A percentile compares a stretch with the other conserved stretches of the same genome.
Conservation (phyloP, 2,329 filamentous ascomycete species). For the Aaosphaeria pasadenensis region DNA sequence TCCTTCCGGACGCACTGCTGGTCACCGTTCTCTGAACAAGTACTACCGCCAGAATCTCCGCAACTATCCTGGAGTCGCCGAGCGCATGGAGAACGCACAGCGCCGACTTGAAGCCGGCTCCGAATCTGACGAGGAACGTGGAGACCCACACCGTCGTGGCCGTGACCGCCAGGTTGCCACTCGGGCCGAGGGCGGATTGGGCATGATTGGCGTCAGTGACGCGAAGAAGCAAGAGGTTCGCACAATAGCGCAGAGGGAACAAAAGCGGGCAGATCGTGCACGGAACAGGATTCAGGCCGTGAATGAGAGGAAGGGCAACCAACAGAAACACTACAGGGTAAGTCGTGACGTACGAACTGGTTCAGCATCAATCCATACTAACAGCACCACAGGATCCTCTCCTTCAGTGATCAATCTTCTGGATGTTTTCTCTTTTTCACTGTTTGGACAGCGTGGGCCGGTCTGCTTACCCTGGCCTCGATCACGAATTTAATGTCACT, state of each 20-base stretch:
- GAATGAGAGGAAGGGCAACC: constrained; percentile 71
- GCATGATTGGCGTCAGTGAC: constrained; percentile 76
- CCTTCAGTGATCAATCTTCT: neutral
- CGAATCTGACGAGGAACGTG: constrained; percentile 37
- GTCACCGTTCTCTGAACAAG: constrained; percentile 79
- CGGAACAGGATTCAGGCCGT: constrained; percentile 61
- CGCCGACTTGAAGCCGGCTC: constrained; percentile 50
- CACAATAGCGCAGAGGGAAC: constrained; percentile 66
- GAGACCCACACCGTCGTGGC: constrained; percentile 20
- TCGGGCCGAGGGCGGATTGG: constrained; percentile 69
- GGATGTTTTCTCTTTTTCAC: neutral
- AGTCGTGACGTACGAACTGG: constrained; percentile 2
- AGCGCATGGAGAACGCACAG: constrained; percentile 67
- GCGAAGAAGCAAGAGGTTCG: constrained; percentile 68
- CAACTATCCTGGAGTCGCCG: constrained; percentile 75
- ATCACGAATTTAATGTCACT: too few species aligned
- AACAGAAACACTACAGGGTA: constrained; percentile 70
- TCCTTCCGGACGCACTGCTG: constrained; percentile 82
- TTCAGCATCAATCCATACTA: neutral
- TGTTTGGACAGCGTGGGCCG: too few species aligned
- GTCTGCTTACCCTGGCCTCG: too few species aligned
- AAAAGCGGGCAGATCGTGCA: constrained; percentile 61
- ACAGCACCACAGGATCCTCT: neutral
- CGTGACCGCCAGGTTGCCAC: constrained; percentile 49
- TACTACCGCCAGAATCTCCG: constrained; percentile 94